Conservation (phyloP, 2,329 filamentous ascomycete species). For the Tolypocladium paradoxum region DNA sequence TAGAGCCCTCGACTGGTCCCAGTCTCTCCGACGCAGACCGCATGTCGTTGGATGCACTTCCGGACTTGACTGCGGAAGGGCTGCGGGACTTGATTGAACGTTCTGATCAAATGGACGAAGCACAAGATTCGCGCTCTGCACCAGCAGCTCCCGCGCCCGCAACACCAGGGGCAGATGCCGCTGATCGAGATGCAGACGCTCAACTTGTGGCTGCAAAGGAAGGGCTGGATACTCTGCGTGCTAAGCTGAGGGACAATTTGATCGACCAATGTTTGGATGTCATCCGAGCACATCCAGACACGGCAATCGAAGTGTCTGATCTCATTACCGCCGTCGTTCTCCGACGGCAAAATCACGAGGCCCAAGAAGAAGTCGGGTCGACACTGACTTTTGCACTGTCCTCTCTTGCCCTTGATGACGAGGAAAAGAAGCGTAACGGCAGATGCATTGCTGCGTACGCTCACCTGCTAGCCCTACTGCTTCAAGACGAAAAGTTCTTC, state of each 20-base stretch:
- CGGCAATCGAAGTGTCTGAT: constrained; percentile 85
- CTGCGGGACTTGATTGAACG: constrained; percentile 17
- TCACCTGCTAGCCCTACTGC: constrained; percentile 76
- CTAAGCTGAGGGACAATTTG: constrained; percentile 60
- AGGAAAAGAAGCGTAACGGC: constrained; percentile 53
- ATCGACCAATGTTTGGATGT: constrained; percentile 88
- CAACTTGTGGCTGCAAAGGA: constrained; percentile 44
- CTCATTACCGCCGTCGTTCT: constrained; percentile 66
- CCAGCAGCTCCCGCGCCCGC: constrained; percentile 3
- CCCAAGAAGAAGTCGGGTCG: constrained; percentile 63
- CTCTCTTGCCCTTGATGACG: constrained; percentile 50
- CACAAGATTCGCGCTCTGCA: background rate
- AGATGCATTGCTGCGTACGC: constrained; percentile 73
- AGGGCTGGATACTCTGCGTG: constrained; percentile 66
- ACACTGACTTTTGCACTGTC: constrained; percentile 79
- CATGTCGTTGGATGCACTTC: constrained; percentile 25
- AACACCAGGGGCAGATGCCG: constrained; percentile 5
- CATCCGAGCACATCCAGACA: constrained; percentile 74
- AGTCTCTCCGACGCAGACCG: constrained; percentile 20
- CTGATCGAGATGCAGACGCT: constrained; percentile 7
- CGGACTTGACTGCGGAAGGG: constrained; percentile 16
- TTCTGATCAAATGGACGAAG: constrained; percentile 3
- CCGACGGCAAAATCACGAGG: constrained; percentile 42
- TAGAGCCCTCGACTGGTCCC: constrained; percentile 12
- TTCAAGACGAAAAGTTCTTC: constrained; percentile 78